Evolutionary conservation across 78 protist genomes (phyloP), one percentile per base, ranked within the genome.

Genomic region (Capsaspora owczarzaki): DNA sequence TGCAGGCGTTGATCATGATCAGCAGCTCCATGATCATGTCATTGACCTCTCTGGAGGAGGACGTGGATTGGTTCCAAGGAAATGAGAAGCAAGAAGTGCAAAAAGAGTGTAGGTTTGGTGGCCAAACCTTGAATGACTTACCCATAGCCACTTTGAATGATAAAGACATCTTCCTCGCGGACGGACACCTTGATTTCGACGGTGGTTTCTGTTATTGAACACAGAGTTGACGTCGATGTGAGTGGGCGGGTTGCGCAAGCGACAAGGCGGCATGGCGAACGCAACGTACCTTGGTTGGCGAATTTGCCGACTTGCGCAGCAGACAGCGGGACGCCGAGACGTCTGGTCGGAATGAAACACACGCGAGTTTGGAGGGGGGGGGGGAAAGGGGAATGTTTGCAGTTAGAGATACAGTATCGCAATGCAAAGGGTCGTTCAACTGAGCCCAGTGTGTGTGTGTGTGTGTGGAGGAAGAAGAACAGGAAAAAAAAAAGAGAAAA

Each of bases 1-100:
- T 40, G 46, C 86, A 80, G 27, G 93, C 85, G 51, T 75, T 22
- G 51, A 78, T 68, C 71, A 93, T 0, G 42, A 91, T 69, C 69
- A 84, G 69, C 20, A 90, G 89, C 80, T 91, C 93, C 97, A 94
- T 94, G 61, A 90, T 63, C 61, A 61, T 14, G 69, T 88, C 91
- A 81, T 94, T 94, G 41, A 93, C 90, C n/a, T 66, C 20, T 2
- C 61, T 42, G 60, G 1, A 42, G 51, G 1, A 41, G n/a, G n/a
- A n/a, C n/a, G n/a, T n/a, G n/a, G n/a, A n/a, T n/a, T n/a, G n/a
- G n/a, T n/a, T n/a, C n/a, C 10, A 10, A 49, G 56, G n/a, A 49
- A 49, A 10, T 16, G 16, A 49, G 16, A 49, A 49, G 16, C 10
- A 16, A 49, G 16, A 61, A 61, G 20, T 6, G 14, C 35, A 61